Evolutionary conservation across 805 yeast genomes (phyloP), one percentile per base, ranked within the genome.

Genomic region (Ogataea corticis): DNA sequence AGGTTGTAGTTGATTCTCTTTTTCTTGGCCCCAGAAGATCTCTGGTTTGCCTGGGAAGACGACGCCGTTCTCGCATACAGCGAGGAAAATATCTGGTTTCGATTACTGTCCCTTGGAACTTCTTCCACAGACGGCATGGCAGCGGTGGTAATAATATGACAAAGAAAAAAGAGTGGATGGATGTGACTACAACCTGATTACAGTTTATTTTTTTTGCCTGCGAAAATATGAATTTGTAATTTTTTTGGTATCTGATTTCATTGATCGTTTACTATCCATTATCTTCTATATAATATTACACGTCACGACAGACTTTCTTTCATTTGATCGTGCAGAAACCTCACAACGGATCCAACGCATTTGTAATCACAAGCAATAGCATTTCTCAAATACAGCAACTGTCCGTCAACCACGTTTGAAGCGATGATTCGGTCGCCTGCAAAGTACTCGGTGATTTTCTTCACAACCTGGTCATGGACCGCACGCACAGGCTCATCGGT

Each of bases 1-100:
- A 66, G 52, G 37, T 65, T 66, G 50, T 68, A 68, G 46, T 67
- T 68, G 7, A 68, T 56, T 36, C 68, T 42, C 45, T 59, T 63
- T 17, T 67, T 54, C 40, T 63, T 61, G 3, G 50, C 34, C 3
- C 50, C 39, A 6, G 59, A 41, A 7, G 51, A 30, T 14, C 50
- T 10, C 25, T 35, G 46, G 31, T 30, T 25, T 3, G 36, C 13
- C 12, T 33, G 42, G n/a, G 45, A 32, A 2, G 35, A 30, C 4
- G 46, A 38, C 3, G 49, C 36, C 25, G 50, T 57, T 16, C 43
- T 43, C 12, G 56, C 60, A 33, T 61, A 50, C 18, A 64, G 38
- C 1, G 68, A 63, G 12, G 69, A 64, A 33, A 54, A 61, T 18
- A 56, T 59, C 13, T 45, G 45, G 10, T 51, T 51, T 1, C 60